Evolutionary conservation across 305 asterid species (phyloP).

Genomic region (Fraxinus baroniana): DNA sequence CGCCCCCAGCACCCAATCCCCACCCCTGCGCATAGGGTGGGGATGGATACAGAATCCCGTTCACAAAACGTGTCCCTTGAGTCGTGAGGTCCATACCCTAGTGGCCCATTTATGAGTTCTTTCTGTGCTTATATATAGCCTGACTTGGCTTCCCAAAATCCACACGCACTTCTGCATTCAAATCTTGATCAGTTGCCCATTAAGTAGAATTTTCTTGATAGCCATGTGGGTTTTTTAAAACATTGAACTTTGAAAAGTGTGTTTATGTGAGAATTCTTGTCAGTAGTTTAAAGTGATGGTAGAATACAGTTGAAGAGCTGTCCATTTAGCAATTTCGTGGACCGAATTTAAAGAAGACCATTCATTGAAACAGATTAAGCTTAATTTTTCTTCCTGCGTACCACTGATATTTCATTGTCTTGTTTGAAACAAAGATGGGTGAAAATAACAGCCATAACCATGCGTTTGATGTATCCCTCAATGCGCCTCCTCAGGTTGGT

Average conservation of each 20-base stretch:
- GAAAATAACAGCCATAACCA: conserved; percentile 35
- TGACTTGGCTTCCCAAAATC: background rate
- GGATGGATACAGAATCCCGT: background rate
- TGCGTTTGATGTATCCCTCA: conserved; percentile 46
- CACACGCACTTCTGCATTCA: background rate
- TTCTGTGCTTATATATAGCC: conserved; percentile 35
- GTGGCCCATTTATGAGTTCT: background rate
- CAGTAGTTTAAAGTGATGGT: conserved; percentile 28
- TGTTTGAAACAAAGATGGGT: conserved; percentile 46
- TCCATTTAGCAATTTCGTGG: conserved; percentile 3
- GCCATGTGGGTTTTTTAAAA: background rate
- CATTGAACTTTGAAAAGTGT: conserved; percentile 33
- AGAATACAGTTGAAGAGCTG: conserved; percentile 26
- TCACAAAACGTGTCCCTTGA: conserved; percentile 26
- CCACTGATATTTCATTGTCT: background rate
- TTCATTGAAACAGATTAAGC: conserved; percentile 14
- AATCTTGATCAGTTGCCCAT: background rate
- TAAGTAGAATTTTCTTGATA: background rate
- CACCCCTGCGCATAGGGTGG: background rate
- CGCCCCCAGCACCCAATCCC: background rate
- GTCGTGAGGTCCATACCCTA: background rate
- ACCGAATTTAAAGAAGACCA: conserved; percentile 6
- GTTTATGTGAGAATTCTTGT: conserved; percentile 19
- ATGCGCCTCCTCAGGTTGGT: conserved; percentile 45
- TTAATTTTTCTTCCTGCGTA: background rate